Percentiles rank a stretch among this genome's conserved stretches.
phyloP scores from a whole-genome alignment of 306 rosid species.

The Aeschynomene evenia region DNA sequence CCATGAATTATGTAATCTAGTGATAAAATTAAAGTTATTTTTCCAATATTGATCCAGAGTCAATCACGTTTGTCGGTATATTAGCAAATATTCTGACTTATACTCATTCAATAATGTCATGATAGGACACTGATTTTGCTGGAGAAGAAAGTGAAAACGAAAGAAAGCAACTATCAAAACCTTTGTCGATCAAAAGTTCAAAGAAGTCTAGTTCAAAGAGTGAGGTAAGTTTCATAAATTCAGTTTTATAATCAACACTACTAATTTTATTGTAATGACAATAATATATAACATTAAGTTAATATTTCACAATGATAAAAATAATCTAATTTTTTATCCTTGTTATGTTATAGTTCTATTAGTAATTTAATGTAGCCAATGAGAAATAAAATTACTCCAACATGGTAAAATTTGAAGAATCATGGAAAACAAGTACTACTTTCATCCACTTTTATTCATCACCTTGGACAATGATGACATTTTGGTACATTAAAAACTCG shows the following conservation, averaged over 20 bases:
- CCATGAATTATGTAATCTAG: not conserved
- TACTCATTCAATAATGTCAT: slow-evolving; percentile 13
- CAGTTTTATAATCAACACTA: not conserved
- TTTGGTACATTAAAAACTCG: no score
- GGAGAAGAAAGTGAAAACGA: slow-evolving; percentile 37
- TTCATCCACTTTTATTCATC: no score
- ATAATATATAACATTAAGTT: not conserved
- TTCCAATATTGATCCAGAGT: not conserved
- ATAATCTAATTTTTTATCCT: not conserved
- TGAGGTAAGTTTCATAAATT: slow-evolving; percentile 58
- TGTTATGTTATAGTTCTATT: not conserved
- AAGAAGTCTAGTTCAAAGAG: slow-evolving; percentile 50
- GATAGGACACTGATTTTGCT: slow-evolving; percentile 50
- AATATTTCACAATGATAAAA: not conserved
- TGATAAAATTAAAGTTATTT: not conserved
- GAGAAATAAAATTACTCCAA: not conserved
- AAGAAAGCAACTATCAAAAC: slow-evolving; percentile 37
- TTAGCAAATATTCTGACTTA: not conserved
- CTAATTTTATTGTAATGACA: not conserved
- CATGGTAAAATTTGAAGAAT: not conserved
- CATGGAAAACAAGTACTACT: not conserved
- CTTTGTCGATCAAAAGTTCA: slow-evolving; percentile 42
- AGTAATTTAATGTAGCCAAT: not conserved
- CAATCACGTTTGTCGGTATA: not conserved
- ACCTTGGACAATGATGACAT: no score